A percentile compares a stretch with the other conserved stretches of the same genome.
phyloP scores from a whole-genome alignment of 23 red algal genomes.

The Gracilaria gracilis region DNA sequence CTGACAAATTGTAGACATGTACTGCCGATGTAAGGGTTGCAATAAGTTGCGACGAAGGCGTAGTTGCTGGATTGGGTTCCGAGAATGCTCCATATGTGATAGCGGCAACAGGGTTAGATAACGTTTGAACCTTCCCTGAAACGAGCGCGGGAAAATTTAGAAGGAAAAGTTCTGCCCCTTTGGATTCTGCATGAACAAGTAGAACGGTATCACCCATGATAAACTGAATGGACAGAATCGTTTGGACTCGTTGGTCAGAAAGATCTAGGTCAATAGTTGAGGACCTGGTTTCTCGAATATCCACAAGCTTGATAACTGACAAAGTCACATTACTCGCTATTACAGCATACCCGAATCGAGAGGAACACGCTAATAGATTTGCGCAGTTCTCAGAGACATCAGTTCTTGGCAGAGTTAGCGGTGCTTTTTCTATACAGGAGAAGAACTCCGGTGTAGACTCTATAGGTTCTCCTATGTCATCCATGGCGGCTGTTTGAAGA shows the following conservation, averaged over 20 bases:
- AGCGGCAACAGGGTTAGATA: neutral
- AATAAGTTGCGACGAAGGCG: constrained; percentile 15
- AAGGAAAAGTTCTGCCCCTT: constrained; percentile 21
- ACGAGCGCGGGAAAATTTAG: constrained; percentile 7
- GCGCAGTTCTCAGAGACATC: constrained; percentile 8
- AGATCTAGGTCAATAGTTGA: constrained; percentile 20
- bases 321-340: neutral
- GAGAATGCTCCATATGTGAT: constrained; percentile 14
- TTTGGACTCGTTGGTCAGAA: neutral
- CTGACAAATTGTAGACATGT: neutral
- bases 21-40: neutral
- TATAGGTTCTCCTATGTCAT: constrained; percentile 15
- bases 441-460: constrained; percentile 28
- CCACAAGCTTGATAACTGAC: constrained; percentile 1
- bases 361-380: constrained; percentile 43
- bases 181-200: constrained; percentile 34
- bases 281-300: constrained; percentile 7
- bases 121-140: neutral
- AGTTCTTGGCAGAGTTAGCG: neutral
- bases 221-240: constrained; percentile 33
- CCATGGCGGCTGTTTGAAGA: neutral
- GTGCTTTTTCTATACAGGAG: neutral
- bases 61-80: neutral
- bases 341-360: constrained; percentile 49
- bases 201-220: constrained; percentile 25